Evolutionary conservation across 75 land plant genomes (phyloP).

Genomic region (Picea sitchensis): DNA sequence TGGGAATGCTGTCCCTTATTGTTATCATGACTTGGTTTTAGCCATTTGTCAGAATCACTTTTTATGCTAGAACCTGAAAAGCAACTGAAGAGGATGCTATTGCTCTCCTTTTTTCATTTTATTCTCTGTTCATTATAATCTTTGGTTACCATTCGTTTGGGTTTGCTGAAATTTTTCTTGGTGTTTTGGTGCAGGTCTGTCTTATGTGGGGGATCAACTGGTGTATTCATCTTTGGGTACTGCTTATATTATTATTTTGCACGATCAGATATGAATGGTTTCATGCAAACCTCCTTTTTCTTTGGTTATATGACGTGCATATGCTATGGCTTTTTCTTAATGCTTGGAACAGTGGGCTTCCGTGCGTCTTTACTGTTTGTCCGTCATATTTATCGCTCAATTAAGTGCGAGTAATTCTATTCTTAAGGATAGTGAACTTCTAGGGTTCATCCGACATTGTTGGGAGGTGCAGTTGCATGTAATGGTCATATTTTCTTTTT

Average conservation of each 20-base stretch:
- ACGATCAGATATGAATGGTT: conserved; percentile 76
- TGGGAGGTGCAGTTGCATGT: conserved; percentile 1
- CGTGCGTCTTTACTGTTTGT: conserved; percentile 71
- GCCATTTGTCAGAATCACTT: too few relatives aligned
- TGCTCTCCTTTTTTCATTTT: not conserved
- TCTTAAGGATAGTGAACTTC: conserved; percentile 46
- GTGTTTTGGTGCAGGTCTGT: conserved; percentile 62
- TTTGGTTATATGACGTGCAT: conserved; percentile 90
- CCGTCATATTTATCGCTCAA: conserved; percentile 32
- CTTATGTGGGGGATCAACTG: conserved; percentile 84
- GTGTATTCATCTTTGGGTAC: conserved; percentile 67
- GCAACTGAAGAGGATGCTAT: too few relatives aligned
- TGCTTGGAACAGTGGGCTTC: conserved; percentile 79
- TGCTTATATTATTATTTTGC: conserved; percentile 76
- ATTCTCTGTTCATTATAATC: not conserved
- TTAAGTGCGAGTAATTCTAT: too few relatives aligned
- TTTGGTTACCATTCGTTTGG: not conserved
- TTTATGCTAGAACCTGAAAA: too few relatives aligned
- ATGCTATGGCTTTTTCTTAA: conserved; percentile 80
- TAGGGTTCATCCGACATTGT: conserved; percentile 1
- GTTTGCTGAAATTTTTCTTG: conserved; percentile 26
- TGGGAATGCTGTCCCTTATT: too few relatives aligned
- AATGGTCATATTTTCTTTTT: not conserved
- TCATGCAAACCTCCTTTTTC: conserved; percentile 86
- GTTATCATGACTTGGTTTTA: too few relatives aligned